A percentile compares a stretch with the other conserved stretches of the same genome.
phyloP scores from a whole-genome alignment of 1,284 basidiomycete genomes.

The Sporisorium reilianum region DNA sequence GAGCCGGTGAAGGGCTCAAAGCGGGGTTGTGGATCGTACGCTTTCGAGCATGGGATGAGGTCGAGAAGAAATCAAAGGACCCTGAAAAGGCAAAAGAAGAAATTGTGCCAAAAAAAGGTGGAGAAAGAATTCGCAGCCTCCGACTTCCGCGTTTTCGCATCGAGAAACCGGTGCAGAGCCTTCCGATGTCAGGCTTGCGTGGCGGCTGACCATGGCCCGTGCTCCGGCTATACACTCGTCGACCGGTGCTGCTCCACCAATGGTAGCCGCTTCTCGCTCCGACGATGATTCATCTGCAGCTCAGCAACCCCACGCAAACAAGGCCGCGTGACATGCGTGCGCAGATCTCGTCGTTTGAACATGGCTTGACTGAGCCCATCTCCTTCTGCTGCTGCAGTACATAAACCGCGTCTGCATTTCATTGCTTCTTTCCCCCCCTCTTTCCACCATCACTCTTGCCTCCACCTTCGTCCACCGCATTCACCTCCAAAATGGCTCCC shows the following conservation, averaged over 20 bases:
- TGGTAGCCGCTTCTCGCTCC: slow-evolving; percentile 7
- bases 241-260: not conserved
- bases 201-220: slow-evolving; percentile 33
- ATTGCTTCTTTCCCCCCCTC: not conserved
- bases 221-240: slow-evolving; percentile 12
- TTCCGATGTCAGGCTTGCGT: slow-evolving; percentile 18
- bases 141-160: slow-evolving; percentile 18
- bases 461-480: no score
- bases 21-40: no score
- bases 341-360: not conserved
- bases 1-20: no score
- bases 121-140: slow-evolving; percentile 1
- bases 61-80: not conserved
- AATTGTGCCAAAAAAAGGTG: slow-evolving; percentile 6
- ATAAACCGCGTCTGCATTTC: not conserved
- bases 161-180: slow-evolving; percentile 20
- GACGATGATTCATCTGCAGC: not conserved
- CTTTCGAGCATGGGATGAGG: no score
- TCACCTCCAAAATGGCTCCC: slow-evolving; percentile 44
- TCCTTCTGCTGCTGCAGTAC: not conserved
- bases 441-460: not conserved
- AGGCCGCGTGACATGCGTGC: not conserved
- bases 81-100: not conserved
- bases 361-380: slow-evolving; percentile 5
- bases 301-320: not conserved